A percentile compares a stretch with the other conserved stretches of the same genome.
These are phyloP conservation scores for Esteya vermicola DNA, from an alignment of 2,329 filamentous ascomycete genomes.

Conservation along the genomic window DNA sequence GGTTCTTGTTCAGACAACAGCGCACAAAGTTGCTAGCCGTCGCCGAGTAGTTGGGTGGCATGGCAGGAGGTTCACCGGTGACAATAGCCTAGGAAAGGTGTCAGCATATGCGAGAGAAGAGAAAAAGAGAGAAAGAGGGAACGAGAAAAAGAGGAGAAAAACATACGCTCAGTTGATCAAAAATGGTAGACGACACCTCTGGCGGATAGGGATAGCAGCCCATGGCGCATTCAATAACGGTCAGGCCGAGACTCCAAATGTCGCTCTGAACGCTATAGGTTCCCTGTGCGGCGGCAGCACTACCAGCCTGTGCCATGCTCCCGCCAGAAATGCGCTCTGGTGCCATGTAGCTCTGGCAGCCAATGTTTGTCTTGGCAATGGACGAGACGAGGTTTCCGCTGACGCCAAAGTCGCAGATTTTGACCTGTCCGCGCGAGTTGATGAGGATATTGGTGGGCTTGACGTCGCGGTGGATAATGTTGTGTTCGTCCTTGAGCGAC, in stretches of 20 bases:
- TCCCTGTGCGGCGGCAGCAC: conserved; percentile 54
- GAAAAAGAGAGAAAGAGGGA: neutral
- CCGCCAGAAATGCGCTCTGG: conserved; percentile 89
- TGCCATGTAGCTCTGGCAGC: conserved; percentile 98
- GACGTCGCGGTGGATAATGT: conserved; percentile 97
- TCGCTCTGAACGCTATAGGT: conserved; percentile 97
- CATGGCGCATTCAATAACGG: conserved; percentile 90
- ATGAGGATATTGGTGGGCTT: conserved; percentile 98
- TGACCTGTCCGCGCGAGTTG: conserved; percentile 81
- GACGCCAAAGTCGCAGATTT: conserved; percentile 97
- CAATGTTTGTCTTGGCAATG: conserved; percentile 97
- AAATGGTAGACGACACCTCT: conserved; percentile 96
- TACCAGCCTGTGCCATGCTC: conserved; percentile 56
- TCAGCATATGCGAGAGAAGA: no score
- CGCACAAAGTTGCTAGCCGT: conserved; percentile 75
- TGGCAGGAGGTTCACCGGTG: conserved; percentile 83
- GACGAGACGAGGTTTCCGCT: conserved; percentile 92
- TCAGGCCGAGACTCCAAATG: conserved; percentile 90
- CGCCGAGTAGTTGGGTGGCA: conserved; percentile 71
- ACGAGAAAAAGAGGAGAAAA: neutral
- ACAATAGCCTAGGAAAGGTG: conserved; percentile 96
- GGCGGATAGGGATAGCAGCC: conserved; percentile 93
- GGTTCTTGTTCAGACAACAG: conserved; percentile 83
- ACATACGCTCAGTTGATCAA: conserved; percentile 90
- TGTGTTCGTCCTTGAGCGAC: conserved; percentile 90